Base-by-base conservation (phyloP, 352 stramenopile genomes). In the Phytophthora colocasiae region DNA sequence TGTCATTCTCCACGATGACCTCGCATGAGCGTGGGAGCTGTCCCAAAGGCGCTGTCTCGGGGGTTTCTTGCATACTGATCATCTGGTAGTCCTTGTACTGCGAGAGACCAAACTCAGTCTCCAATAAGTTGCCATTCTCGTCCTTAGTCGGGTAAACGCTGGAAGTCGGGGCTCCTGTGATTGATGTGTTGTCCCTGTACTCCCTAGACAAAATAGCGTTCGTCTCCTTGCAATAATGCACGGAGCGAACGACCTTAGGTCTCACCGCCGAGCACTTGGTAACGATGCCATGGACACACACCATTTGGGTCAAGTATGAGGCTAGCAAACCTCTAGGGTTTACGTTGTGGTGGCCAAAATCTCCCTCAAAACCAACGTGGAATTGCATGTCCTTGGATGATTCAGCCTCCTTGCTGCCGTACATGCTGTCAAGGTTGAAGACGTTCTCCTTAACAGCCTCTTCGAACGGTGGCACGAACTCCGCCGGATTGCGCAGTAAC, bases 1-100 rank as follows among this genome's bases (percentile, higher is more conserved):
- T 84, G 64, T 99, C 98, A 68, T 99, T 92, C 72, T 99, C 97
- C 2, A 99, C 77, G 56, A 99, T 95, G 32, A 99, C 85, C 52
- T 99, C 98, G 12, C 99, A 97, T 0, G 92, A 98, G 6, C 98
- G 86, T 9, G 98, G 98, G 10, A 99, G 77, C 74, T 99, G 97
- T 51, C 88, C 98, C 71, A 90, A 98, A 9, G 98, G 98, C 6
- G 97, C 97, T 6, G 92, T 92, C 83, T 99, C 98, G 10, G 85
- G 83, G 0, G 83, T 91, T 54, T 95, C 89, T 71, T 96, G 87
- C 77, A 96, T 95, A 62, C 77, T 95, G 48, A 96, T 71, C 59
- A 93, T 81, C 85, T 99, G 98, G 74, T 99, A 97, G 72, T 99
- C 98, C 69, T 99, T 99, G 86, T 99, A 99, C 62, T 95, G 83